Base-by-base conservation (phyloP, 768 basidiomycete genomes). In the Mycena epipterygia region DNA sequence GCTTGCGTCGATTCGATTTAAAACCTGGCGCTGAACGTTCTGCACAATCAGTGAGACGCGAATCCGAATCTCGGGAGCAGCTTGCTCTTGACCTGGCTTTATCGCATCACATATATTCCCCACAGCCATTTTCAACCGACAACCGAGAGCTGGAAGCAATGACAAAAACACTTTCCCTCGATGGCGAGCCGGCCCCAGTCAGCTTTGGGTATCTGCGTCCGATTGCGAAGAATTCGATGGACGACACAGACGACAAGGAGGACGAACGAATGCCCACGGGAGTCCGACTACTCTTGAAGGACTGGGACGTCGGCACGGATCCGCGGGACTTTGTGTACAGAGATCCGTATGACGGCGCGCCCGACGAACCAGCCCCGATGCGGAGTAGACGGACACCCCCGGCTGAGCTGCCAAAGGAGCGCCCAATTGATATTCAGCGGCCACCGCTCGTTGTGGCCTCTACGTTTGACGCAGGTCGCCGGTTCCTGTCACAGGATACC, bases 131-230 rank as follows among this genome's bases (percentile, higher is more conserved):
- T 60, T 64, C 79, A 5, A 79, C 79, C 52, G 64, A 73, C 16
- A 78, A 78, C 25, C 74, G 80, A 37, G 82, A 81, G 55, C 71
- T 91, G 29, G 89, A 89, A 76, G 85, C 81, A 3, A 88, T 91
- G 86, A 88, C 90, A 7, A 84, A 86, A 71, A 89, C 88, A 3
- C 83, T 91, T 69, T 89, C 90, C 2, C 79, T 93, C 8, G 82
- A 79, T 23, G 85, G 85, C 21, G 89, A 86, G 71, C 88, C 88
- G 11, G 87, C 91, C n/a, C 81, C 86, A 6, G 77, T 93, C 46
- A 79, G 83, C 9, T 93, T 94, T 78, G 86, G 89, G 23, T 92
- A 87, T 77, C 79, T 95, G 25, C 88, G 77, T 16, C 93, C 93
- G 1, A 65, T 84, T 23, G 74, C 71, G 35, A 85, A 79, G 19